Base-by-base conservation (phyloP, 2,329 filamentous ascomycete genomes). In the Trichoderma atrobrunneum region DNA sequence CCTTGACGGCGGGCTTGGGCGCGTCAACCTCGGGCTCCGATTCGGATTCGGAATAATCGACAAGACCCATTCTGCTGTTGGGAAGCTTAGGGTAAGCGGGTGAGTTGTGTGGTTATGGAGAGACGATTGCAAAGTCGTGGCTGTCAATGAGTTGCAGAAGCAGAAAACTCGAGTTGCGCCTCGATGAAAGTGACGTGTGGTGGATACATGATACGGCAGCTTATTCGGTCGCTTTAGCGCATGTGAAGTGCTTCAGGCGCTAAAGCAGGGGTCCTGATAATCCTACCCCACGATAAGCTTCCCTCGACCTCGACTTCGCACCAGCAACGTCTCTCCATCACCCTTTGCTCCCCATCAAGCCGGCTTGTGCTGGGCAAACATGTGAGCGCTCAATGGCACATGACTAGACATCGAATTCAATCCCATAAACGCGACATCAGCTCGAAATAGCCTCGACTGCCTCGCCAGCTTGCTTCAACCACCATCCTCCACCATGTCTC, bases 21-120 rank as follows among this genome's bases (percentile, higher is more conserved):
- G 77, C 72, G 71, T 81, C 80, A 48, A 81, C 73, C 70, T 93
- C 91, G 18, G 86, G 85, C 70, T 92, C 92, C 14, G 92, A 94
- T 78, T 95, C 93, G 3, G 93, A 96, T 79, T 95, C 93, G 5
- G 93, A 95, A 78, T 97, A 97, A 74, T 92, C 90, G 75, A 96
- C 93, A 34, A 97, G 85, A 16, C 88, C 91, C 93, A 96, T 96
- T 51, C 62, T 81, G 74, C 10, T 56, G n/a, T 16, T 12, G 10
- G 3, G 18, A 18, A 28, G 51, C 5, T 18, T 4, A 5, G 12
- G 18, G 36, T 2, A 3, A 7, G 26, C 3, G 56, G 68, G 6
- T 6, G 11, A 26, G 18, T 32, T 60, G 11, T 36, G 54, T 18
- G 18, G 8, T n/a, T 2, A 30, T 18, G 21, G 59, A 2, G n/a